Evolutionary conservation across 2,329 filamentous ascomycete species (phyloP).

Genomic region (Elsinoe perseae): DNA sequence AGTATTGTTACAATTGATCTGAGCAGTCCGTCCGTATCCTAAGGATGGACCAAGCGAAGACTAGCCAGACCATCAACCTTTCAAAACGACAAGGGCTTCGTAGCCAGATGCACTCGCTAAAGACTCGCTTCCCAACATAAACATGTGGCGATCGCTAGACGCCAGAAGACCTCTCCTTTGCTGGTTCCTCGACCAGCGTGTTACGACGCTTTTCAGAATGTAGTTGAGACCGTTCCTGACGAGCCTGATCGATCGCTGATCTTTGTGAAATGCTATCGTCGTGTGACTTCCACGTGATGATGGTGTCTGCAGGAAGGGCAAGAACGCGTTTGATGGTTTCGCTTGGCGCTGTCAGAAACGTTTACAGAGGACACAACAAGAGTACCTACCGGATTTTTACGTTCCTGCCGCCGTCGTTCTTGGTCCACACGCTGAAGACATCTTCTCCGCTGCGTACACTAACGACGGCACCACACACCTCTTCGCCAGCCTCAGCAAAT

Average conservation of each 20-base stretch:
- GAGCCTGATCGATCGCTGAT: constrained; percentile 80
- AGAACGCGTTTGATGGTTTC: constrained; percentile 92
- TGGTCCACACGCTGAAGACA: constrained; percentile 95
- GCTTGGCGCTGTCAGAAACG: constrained; percentile 42
- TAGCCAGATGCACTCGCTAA: constrained; percentile 5
- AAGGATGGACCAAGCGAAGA: not conserved
- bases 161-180: constrained; percentile 16
- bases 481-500: constrained; percentile 84
- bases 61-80: not conserved
- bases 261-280: constrained; percentile 92
- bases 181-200: constrained; percentile 23
- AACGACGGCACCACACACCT: constrained; percentile 89
- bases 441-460: constrained; percentile 94
- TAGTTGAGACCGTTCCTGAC: constrained; percentile 64
- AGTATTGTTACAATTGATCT: constrained; percentile 7
- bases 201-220: constrained; percentile 40
- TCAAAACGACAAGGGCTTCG: not conserved
- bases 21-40: not conserved
- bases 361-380: not conserved
- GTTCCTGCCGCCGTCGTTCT: constrained; percentile 84
- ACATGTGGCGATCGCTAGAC: not conserved
- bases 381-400: constrained; percentile 90
- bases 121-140: constrained; percentile 6
- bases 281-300: constrained; percentile 91
- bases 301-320: constrained; percentile 77